Evolutionary conservation across 371 early-diverging fungal species (phyloP).

Genomic region (Coemansia sp.): DNA sequence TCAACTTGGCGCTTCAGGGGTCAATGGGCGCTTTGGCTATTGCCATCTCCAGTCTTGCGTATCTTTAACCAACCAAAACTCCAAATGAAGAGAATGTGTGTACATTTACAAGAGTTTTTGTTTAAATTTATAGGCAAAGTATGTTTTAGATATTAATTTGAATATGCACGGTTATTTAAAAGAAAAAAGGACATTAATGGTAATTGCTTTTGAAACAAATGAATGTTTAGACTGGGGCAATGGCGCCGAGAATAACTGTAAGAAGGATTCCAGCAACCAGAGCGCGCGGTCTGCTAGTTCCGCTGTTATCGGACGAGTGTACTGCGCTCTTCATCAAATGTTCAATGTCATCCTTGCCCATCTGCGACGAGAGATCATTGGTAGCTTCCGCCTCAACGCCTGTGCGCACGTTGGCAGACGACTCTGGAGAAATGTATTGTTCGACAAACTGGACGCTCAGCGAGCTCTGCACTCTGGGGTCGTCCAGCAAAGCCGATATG

Average conservation of each 20-base stretch:
- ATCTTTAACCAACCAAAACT: slow-evolving; percentile 16
- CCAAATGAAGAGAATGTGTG: no score
- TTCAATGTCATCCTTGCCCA: slow-evolving; percentile 19
- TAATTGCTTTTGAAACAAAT: background rate
- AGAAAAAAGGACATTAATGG: no score
- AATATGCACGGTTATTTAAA: no score
- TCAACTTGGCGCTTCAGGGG: slow-evolving; percentile 22
- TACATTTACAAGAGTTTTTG: background rate
- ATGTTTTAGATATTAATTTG: background rate
- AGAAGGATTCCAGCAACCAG: slow-evolving; percentile 27
- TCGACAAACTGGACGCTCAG: slow-evolving; percentile 43
- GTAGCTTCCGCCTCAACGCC: slow-evolving; percentile 7
- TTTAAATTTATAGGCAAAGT: background rate
- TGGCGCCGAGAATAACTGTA: slow-evolving; percentile 12
- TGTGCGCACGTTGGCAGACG: background rate
- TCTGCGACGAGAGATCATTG: slow-evolving; percentile 16
- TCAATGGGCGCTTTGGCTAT: slow-evolving; percentile 35
- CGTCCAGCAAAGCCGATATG: slow-evolving; percentile 39
- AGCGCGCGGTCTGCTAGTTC: slow-evolving; percentile 15
- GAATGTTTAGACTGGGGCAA: slow-evolving; percentile 18
- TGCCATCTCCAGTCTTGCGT: slow-evolving; percentile 29
- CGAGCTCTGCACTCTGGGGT: slow-evolving; percentile 44
- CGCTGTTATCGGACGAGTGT: slow-evolving; percentile 13
- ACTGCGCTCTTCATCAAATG: slow-evolving; percentile 10
- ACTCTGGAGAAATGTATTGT: slow-evolving; percentile 18